These are phyloP conservation scores for Sarocladium brachiariae DNA, from an alignment of 2,329 filamentous ascomycete species.

Conservation along the genomic window DNA sequence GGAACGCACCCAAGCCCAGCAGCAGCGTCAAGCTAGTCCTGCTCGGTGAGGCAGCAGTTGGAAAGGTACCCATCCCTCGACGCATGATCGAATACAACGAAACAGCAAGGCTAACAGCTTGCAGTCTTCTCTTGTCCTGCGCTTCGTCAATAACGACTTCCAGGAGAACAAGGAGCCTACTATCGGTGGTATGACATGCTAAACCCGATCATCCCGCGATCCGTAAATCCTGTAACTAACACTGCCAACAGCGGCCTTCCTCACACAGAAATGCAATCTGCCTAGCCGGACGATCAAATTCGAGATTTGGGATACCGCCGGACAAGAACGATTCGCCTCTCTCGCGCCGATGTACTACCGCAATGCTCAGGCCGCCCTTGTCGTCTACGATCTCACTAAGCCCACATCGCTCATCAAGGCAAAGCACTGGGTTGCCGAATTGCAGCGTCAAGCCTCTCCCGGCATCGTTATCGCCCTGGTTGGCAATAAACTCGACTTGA, in stretches of 20 bases:
- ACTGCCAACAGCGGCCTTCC: slow-evolving; percentile 67
- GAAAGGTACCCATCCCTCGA: slow-evolving; percentile 63
- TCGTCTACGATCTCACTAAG: slow-evolving; percentile 98
- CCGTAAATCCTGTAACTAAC: slow-evolving; percentile 12
- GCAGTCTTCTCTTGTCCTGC: slow-evolving; percentile 91
- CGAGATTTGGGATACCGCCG: slow-evolving; percentile 97
- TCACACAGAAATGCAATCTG: slow-evolving; percentile 97
- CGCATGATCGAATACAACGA: not conserved
- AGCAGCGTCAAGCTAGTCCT: slow-evolving; percentile 99
- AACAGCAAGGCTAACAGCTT: slow-evolving; percentile 17
- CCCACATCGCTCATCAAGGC: slow-evolving; percentile 92
- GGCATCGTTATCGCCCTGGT: slow-evolving; percentile 96
- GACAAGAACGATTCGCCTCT: slow-evolving; percentile 94
- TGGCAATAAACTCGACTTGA: slow-evolving; percentile 93
- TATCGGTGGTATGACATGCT: slow-evolving; percentile 70
- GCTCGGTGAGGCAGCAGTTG: slow-evolving; percentile 93
- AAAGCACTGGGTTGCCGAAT: slow-evolving; percentile 97
- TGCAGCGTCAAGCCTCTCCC: slow-evolving; percentile 91
- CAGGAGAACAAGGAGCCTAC: slow-evolving; percentile 99
- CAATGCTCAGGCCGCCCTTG: slow-evolving; percentile 93
- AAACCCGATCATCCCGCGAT: slow-evolving; percentile 3
- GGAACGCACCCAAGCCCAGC: slow-evolving; percentile 79
- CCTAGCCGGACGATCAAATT: slow-evolving; percentile 88
- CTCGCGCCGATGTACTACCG: slow-evolving; percentile 99
- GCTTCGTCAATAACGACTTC: slow-evolving; percentile 99